These are phyloP conservation scores for Aspergillus thermomutatus DNA, from an alignment of 2,329 filamentous ascomycete genomes.

Conservation along the genomic window DNA sequence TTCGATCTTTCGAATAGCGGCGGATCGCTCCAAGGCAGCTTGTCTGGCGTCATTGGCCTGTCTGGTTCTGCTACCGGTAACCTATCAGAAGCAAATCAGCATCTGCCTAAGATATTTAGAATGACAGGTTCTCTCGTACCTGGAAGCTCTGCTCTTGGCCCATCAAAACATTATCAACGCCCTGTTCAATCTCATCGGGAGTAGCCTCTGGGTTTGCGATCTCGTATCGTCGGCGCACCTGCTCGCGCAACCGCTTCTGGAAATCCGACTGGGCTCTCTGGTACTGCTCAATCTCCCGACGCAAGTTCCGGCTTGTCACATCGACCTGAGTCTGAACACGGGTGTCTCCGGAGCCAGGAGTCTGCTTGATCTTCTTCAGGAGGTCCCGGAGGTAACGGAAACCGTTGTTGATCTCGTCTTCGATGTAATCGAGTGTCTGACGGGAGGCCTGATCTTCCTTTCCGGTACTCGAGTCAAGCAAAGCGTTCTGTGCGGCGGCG, in stretches of 20 bases:
- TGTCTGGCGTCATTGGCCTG: slow-evolving; percentile 74
- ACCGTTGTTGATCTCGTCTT: slow-evolving; percentile 74
- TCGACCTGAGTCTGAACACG: slow-evolving; percentile 78
- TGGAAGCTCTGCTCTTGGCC: slow-evolving; percentile 74
- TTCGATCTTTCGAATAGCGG: slow-evolving; percentile 88
- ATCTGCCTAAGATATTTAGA: neutral
- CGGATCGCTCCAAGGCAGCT: slow-evolving; percentile 76
- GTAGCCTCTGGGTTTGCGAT: slow-evolving; percentile 82
- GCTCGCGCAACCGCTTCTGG: slow-evolving; percentile 73
- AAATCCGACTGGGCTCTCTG: slow-evolving; percentile 77
- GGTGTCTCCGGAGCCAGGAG: slow-evolving; percentile 68
- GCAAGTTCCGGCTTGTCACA: slow-evolving; percentile 74
- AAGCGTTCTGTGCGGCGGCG: slow-evolving; percentile 64
- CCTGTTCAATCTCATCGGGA: slow-evolving; percentile 72
- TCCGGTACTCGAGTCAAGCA: slow-evolving; percentile 72
- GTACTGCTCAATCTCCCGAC: slow-evolving; percentile 76
- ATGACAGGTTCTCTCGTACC: slow-evolving; percentile 53
- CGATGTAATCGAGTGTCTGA: slow-evolving; percentile 68
- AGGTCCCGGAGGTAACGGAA: slow-evolving; percentile 78
- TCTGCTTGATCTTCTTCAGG: slow-evolving; percentile 78
- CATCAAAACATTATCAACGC: slow-evolving; percentile 65
- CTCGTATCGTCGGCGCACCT: slow-evolving; percentile 83
- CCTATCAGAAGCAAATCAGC: slow-evolving; percentile 17
- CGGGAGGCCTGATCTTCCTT: slow-evolving; percentile 62
- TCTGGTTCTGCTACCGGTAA: slow-evolving; percentile 56